Conservation (phyloP, 108 stramenopile species). For the Stephanodiscus triporus region DNA sequence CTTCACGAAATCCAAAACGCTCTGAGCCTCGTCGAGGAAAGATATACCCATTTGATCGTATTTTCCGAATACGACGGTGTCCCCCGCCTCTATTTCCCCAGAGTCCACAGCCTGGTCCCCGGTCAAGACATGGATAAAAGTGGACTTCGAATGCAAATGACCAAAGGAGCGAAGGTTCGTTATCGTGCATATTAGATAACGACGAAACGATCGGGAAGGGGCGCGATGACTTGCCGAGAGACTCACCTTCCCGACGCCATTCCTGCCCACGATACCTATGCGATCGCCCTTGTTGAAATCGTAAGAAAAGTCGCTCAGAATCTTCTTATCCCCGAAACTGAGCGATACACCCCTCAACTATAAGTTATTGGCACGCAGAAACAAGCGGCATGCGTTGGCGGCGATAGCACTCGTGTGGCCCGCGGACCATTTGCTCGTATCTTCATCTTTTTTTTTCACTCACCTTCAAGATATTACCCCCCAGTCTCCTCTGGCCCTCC, state of each 20-base stretch:
- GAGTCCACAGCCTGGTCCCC: conserved; percentile 61
- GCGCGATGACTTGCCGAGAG: neutral
- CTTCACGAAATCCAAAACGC: conserved; percentile 75
- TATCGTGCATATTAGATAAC: neutral
- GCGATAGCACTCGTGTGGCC: neutral
- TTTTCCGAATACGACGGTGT: conserved; percentile 81
- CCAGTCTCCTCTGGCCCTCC: conserved; percentile 56
- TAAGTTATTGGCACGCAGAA: neutral
- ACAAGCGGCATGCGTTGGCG: neutral
- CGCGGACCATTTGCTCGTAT: neutral
- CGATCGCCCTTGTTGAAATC: conserved; percentile 81
- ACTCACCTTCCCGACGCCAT: conserved; percentile 71
- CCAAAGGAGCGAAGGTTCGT: too few species aligned
- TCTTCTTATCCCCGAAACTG: conserved; percentile 67
- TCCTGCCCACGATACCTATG: conserved; percentile 83
- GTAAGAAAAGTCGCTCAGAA: conserved; percentile 81
- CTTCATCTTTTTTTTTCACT: neutral
- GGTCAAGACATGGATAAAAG: conserved; percentile 69
- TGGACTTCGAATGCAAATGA: conserved; percentile 45
- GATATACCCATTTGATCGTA: conserved; percentile 88
- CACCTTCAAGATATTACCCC: conserved; percentile 65
- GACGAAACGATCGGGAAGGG: neutral
- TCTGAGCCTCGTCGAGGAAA: conserved; percentile 61
- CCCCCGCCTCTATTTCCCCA: conserved; percentile 71
- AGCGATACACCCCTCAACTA: conserved; percentile 67